These are phyloP conservation scores for Chytriomyces confervae DNA, from an alignment of 192 early-diverging fungal species.

Conservation along the genomic window DNA sequence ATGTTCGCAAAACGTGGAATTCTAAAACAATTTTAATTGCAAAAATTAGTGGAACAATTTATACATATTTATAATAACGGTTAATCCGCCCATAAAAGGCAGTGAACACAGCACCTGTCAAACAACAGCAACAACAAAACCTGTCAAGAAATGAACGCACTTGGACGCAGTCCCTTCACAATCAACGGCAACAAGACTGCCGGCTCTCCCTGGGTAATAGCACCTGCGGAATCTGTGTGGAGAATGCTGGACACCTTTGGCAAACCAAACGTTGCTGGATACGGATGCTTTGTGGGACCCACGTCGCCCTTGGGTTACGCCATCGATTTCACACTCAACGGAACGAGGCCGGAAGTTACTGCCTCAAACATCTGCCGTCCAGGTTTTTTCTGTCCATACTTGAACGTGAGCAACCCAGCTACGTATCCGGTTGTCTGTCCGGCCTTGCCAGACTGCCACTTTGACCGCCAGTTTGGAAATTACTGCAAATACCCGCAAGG, in stretches of 20 bases:
- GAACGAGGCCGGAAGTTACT: not conserved
- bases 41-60: too few species aligned
- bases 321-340: constrained; percentile 15
- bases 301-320: constrained; percentile 16
- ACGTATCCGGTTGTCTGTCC: constrained; percentile 40
- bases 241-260: not conserved
- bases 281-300: constrained; percentile 28
- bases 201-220: not conserved
- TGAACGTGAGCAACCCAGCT: constrained; percentile 4
- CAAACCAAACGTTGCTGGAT: constrained; percentile 13
- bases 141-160: too few species aligned
- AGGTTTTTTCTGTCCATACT: constrained; percentile 39
- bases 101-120: too few species aligned
- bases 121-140: too few species aligned
- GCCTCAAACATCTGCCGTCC: constrained; percentile 16
- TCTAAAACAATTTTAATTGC: too few species aligned
- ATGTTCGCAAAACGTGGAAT: too few species aligned
- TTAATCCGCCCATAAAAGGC: too few species aligned
- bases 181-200: not conserved
- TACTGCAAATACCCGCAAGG: constrained; percentile 17
- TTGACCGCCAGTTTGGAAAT: constrained; percentile 7
- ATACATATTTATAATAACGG: too few species aligned
- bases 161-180: not conserved
- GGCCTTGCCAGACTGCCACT: constrained; percentile 9
- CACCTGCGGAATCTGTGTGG: not conserved